Evolutionary conservation across 2,329 filamentous ascomycete genomes (phyloP).

Genomic region (Penicillium sp.): DNA sequence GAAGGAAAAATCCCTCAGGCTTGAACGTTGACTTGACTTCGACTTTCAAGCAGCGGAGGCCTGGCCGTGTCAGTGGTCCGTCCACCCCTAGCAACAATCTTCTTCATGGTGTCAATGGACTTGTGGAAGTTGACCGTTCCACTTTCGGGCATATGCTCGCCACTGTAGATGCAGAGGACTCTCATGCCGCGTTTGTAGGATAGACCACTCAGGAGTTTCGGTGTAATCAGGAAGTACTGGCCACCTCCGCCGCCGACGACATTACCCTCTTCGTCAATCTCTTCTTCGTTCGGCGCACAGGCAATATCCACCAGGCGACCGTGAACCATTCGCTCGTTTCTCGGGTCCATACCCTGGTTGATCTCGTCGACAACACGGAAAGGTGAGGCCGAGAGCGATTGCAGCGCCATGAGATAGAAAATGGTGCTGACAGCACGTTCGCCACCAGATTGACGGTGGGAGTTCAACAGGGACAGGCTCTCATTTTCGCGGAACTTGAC

Average conservation of each 20-base stretch:
- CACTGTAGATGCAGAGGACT: conserved; percentile 89
- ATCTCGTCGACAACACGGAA: conserved; percentile 99
- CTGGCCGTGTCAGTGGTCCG: conserved; percentile 15
- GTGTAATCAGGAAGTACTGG: conserved; percentile 95
- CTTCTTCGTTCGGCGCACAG: conserved; percentile 64
- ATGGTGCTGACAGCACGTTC: conserved; percentile 96
- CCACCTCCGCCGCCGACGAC: conserved; percentile 47
- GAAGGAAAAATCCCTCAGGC: conserved; percentile 13
- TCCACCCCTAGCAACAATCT: conserved; percentile 21
- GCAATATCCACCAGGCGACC: conserved; percentile 98
- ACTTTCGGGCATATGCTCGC: conserved; percentile 59
- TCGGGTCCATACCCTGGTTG: conserved; percentile 98
- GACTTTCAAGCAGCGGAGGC: conserved; percentile 11
- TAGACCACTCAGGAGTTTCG: conserved; percentile 83
- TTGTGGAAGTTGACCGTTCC: conserved; percentile 37
- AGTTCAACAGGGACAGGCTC: conserved; percentile 78
- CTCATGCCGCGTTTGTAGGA: conserved; percentile 90
- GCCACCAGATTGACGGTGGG: conserved; percentile 92
- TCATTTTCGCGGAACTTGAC: conserved; percentile 93
- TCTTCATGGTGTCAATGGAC: conserved; percentile 37
- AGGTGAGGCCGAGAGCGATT: conserved; percentile 87
- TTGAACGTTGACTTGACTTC: conserved; percentile 20
- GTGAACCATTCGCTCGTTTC: conserved; percentile 97
- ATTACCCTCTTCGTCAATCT: conserved; percentile 36
- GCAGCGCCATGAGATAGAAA: conserved; percentile 98